phyloP scores from a whole-genome alignment of 2,329 filamentous ascomycete species.

The Claviceps sp. region DNA sequence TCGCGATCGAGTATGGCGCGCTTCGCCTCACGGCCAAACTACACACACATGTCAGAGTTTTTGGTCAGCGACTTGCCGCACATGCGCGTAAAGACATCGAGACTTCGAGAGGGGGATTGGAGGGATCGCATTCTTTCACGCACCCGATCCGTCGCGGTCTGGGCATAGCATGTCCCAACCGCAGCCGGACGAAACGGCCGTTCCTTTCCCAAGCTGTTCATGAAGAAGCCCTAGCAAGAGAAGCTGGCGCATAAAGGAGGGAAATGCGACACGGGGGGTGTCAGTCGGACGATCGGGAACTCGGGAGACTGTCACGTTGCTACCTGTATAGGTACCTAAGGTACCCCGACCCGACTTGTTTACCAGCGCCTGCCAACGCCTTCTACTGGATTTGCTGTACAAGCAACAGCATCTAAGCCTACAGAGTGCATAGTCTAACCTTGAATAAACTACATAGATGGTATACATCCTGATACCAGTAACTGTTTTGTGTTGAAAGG shows the following conservation, averaged over 20 bases:
- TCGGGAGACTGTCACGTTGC: too few species aligned
- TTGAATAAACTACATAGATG: too few species aligned
- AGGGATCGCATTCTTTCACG: constrained; percentile 5
- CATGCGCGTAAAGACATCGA: not conserved
- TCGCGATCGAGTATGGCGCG: constrained; percentile 23
- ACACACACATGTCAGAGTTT: not conserved
- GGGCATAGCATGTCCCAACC: constrained; percentile 24
- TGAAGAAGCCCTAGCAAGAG: constrained; percentile 6
- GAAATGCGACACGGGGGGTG: too few species aligned
- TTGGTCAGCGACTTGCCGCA: not conserved
- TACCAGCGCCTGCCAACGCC: too few species aligned
- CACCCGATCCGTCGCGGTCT: constrained; percentile 25
- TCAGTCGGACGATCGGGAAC: too few species aligned
- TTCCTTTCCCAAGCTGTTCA: constrained; percentile 5
- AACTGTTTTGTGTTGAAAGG: too few species aligned
- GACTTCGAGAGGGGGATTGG: not conserved
- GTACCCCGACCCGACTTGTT: too few species aligned
- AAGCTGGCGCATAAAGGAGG: constrained; percentile 1
- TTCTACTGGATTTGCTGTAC: too few species aligned
- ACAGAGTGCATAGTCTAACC: too few species aligned
- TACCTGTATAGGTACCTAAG: too few species aligned
- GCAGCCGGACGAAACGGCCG: constrained; percentile 13
- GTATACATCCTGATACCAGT: too few species aligned
- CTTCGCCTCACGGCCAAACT: constrained; percentile 25
- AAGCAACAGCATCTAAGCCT: too few species aligned